A percentile compares a stretch with the other conserved stretches of the same genome.
phyloP scores from a whole-genome alignment of 768 basidiomycete species.

The Dioszegia crocea region DNA sequence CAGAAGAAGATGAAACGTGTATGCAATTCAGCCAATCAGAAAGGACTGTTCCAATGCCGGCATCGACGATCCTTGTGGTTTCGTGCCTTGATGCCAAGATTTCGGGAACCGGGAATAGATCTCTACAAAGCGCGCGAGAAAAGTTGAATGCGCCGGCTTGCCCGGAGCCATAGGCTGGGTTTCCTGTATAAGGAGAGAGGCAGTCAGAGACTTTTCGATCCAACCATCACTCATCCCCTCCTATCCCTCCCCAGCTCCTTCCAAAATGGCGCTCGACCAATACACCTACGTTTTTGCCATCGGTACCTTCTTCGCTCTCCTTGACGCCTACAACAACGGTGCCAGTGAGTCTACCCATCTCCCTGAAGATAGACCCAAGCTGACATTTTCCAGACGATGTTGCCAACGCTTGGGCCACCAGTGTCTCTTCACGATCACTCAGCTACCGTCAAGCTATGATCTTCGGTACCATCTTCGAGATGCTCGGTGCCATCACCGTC shows the following conservation, averaged over 20 bases:
- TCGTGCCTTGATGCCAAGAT: not conserved
- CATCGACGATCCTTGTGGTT: too few relatives aligned
- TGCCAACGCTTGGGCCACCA: slow-evolving; percentile 50
- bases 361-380: slow-evolving; percentile 9
- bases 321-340: slow-evolving; percentile 52
- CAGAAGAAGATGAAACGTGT: not conserved
- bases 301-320: slow-evolving; percentile 45
- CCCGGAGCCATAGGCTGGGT: too few relatives aligned
- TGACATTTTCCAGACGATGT: slow-evolving; percentile 32
- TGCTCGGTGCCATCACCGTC: slow-evolving; percentile 51
- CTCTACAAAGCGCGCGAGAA: not conserved
- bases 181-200: not conserved
- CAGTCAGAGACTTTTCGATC: not conserved
- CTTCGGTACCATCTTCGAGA: slow-evolving; percentile 50
- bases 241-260: not conserved
- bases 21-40: not conserved
- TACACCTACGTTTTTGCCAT: slow-evolving; percentile 51
- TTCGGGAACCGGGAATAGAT: not conserved
- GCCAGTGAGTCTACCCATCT: slow-evolving; percentile 16
- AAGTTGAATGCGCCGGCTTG: too few relatives aligned
- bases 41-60: not conserved
- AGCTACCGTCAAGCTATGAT: slow-evolving; percentile 51
- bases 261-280: slow-evolving; percentile 29
- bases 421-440: slow-evolving; percentile 51
- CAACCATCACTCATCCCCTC: not conserved